phyloP scores from a whole-genome alignment of 1,284 basidiomycete genomes.

The Sanghuangporus sanghuang region DNA sequence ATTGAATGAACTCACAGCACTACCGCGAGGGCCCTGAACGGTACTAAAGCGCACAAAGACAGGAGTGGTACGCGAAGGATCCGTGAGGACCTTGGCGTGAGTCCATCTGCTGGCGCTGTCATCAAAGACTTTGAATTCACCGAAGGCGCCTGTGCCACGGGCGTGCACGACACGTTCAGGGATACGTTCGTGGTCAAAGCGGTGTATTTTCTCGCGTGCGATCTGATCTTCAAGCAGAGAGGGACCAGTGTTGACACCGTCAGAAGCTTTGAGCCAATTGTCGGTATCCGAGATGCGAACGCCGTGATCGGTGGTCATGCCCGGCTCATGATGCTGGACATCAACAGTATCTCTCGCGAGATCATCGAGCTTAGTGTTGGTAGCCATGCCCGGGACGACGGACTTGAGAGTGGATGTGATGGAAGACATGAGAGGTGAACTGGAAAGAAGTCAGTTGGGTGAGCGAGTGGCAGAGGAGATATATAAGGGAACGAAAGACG shows the following conservation, averaged over 20 bases:
- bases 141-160: constrained; percentile 77
- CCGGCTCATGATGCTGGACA: constrained; percentile 28
- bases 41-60: constrained; percentile 80
- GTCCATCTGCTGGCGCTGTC: constrained; percentile 60
- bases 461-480: not conserved
- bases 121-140: constrained; percentile 72
- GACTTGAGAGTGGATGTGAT: constrained; percentile 12
- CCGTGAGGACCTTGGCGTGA: constrained; percentile 63
- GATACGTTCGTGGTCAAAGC: constrained; percentile 82
- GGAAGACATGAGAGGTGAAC: constrained; percentile 9
- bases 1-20: constrained; percentile 44
- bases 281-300: constrained; percentile 57
- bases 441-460: not conserved
- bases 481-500: not conserved
- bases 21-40: constrained; percentile 72
- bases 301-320: constrained; percentile 59
- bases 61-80: constrained; percentile 64
- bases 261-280: constrained; percentile 54
- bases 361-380: constrained; percentile 29
- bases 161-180: constrained; percentile 73
- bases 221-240: constrained; percentile 64
- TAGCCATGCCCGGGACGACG: constrained; percentile 8
- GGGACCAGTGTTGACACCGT: constrained; percentile 43
- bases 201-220: constrained; percentile 65
- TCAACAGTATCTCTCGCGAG: constrained; percentile 40